Base-by-base conservation (phyloP, 192 early-diverging fungal species). In the Coemansia sp. region DNA sequence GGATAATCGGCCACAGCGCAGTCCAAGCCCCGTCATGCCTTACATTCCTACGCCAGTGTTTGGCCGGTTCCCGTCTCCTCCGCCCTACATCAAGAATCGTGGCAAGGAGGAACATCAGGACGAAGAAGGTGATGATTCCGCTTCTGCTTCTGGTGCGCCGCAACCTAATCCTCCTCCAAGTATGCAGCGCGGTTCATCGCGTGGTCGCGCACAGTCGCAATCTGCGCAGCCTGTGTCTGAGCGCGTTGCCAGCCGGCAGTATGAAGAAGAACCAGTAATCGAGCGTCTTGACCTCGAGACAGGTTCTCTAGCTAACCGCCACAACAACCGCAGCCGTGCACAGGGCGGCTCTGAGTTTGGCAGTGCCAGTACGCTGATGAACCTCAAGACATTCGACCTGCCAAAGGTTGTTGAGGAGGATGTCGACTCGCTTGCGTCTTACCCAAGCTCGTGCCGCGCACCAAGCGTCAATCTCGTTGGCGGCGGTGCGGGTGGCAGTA, bases 391-490 rank as follows among this genome's bases (percentile, higher is more conserved):
- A 11, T 69, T 47, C 24, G 40, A 73, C 12, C 59, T 79, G 51
- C 76, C 76, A 44, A 79, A 79, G 57, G 76, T 79, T 3, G 66
- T 79, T 18, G 76, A 79, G 55, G 76, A 79, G 24, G 76, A 79
- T 33, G 53, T 69, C n/a, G 76, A 79, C 59, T 78, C 74, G 33
- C 62, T 78, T 14, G 74, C 68, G 0, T 78, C 74, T 19, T 78
- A 68, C 33, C 62, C 68, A 13, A 64, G 54, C 55, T 59, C 59
- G 3, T 39, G 43, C 25, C 74, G 61, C 38, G 33, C 61, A 22
- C 54, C 52, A 42, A 78, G 57, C 30, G 68, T 69, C 9, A 56
- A 52, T 18, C 40, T 78, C 27, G 58, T 64, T n/a, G 74, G 68
- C 30, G 74, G 74, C 19, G 74, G 74, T 13, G 4, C 38, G 30